phyloP scores from a whole-genome alignment of 1,284 basidiomycete genomes.

The Takashimella tepidaria region DNA sequence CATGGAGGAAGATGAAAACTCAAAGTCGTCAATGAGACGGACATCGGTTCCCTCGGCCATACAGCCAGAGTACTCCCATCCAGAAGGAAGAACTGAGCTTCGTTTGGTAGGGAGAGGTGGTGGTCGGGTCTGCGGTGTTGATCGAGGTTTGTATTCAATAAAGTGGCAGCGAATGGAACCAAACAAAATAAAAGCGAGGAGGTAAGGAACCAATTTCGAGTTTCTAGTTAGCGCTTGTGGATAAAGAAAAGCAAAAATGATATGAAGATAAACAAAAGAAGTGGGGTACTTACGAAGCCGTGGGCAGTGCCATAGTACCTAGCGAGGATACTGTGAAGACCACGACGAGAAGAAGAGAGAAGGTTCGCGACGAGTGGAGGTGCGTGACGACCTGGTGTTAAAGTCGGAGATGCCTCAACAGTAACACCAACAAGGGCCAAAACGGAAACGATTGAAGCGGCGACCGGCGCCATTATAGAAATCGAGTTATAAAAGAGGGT shows the following conservation, averaged over 20 bases:
- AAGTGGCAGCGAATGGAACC: no score
- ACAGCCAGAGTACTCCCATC: constrained; percentile 44
- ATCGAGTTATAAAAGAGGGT: neutral
- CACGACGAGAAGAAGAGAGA: constrained; percentile 26
- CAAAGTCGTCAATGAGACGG: constrained; percentile 37
- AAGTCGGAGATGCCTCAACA: constrained; percentile 28
- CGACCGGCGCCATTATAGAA: constrained; percentile 34
- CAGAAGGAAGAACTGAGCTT: constrained; percentile 28
- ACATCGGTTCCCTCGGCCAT: constrained; percentile 32
- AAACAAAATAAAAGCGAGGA: no score
- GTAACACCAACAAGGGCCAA: constrained; percentile 22
- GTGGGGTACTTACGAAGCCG: constrained; percentile 29
- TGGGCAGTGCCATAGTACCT: constrained; percentile 32
- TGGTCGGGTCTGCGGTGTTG: constrained; percentile 25
- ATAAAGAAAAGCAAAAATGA: no score
- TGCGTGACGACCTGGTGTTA: constrained; percentile 36
- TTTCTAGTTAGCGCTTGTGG: no score
- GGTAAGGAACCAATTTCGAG: no score
- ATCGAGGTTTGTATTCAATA: no score
- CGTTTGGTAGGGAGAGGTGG: constrained; percentile 31
- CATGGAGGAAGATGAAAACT: constrained; percentile 27
- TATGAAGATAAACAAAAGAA: neutral
- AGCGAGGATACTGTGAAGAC: constrained; percentile 18
- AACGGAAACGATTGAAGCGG: constrained; percentile 22
- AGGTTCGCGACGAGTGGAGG: constrained; percentile 30